Percentiles rank a stretch among this genome's conserved stretches.
These are phyloP conservation scores for Tagetes erecta DNA, from an alignment of 129 eudicot genomes.

Conservation along the genomic window DNA sequence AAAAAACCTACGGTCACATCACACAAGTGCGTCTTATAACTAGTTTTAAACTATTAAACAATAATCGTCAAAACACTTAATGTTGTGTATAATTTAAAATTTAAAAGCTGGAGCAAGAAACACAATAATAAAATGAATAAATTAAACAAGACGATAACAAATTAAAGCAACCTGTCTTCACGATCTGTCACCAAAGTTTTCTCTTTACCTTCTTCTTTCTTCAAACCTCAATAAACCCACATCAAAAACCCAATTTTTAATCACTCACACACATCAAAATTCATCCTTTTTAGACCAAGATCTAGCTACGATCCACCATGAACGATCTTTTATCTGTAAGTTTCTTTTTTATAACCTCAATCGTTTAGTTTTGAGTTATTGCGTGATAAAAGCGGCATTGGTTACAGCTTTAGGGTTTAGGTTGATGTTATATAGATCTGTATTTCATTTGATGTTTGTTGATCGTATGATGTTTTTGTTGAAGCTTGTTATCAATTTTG, in stretches of 20 bases:
- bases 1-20: too few relatives aligned
- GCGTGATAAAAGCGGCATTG: constrained; percentile 30
- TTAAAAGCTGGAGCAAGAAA: background rate
- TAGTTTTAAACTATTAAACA: too few relatives aligned
- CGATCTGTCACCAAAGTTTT: constrained; percentile 41
- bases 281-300: constrained; percentile 21
- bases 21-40: too few relatives aligned
- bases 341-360: background rate
- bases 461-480: constrained; percentile 3
- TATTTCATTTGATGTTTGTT: constrained; percentile 10
- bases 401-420: background rate
- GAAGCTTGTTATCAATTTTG: constrained; percentile 16
- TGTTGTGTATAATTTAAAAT: background rate
- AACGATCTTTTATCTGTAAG: constrained; percentile 78
- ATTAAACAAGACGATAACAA: background rate
- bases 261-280: constrained; percentile 7
- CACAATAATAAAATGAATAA: background rate
- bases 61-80: too few relatives aligned
- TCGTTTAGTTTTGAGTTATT: background rate
- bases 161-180: constrained; percentile 35
- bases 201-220: constrained; percentile 25
- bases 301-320: constrained; percentile 44
- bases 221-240: constrained; percentile 23
- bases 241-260: constrained; percentile 24
- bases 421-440: constrained; percentile 13